Conservation (phyloP, 495 filamentous ascomycete genomes). For the Pyrenopolyporus hunteri region DNA sequence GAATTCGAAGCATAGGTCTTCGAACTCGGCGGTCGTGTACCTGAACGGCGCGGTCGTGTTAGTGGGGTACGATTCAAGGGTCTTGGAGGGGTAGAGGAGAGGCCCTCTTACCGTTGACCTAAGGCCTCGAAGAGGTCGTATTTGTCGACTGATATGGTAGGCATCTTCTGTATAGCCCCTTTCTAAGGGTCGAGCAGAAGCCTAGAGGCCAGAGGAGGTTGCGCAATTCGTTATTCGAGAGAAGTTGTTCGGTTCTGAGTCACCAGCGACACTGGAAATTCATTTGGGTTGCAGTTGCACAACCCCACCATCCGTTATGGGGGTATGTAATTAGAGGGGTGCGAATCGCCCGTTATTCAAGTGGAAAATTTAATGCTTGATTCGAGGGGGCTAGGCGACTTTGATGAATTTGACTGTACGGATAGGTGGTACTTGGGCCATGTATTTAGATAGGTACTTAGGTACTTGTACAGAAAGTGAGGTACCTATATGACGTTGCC, state of each 20-base stretch:
- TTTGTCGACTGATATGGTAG: constrained; percentile 95
- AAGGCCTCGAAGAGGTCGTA: constrained; percentile 91
- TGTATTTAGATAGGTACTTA: too few species aligned
- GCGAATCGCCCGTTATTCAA: neutral
- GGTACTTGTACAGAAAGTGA: too few species aligned
- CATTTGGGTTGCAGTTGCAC: constrained; percentile 15
- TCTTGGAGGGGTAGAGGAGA: constrained; percentile 17
- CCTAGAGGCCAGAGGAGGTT: constrained; percentile 8
- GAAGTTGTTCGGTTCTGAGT: constrained; percentile 22
- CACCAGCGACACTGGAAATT: constrained; percentile 30
- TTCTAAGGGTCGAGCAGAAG: constrained; percentile 21
- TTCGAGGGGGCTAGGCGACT: too few species aligned
- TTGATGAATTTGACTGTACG: too few species aligned
- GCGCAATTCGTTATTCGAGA: constrained; percentile 21
- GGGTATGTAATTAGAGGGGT: constrained; percentile 13
- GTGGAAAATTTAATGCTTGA: neutral
- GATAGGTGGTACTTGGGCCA: too few species aligned
- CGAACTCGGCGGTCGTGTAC: constrained; percentile 92
- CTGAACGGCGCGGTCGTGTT: constrained; percentile 46
- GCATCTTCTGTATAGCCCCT: constrained; percentile 60
- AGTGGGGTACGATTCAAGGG: constrained; percentile 23
- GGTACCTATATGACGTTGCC: too few species aligned
- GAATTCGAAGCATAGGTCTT: constrained; percentile 98
- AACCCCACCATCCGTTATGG: constrained; percentile 25
- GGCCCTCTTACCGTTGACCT: constrained; percentile 75